Percentiles rank a stretch among this genome's conserved stretches.
Conservation (phyloP, 768 basidiomycete species). For the Mycena rosella region DNA sequence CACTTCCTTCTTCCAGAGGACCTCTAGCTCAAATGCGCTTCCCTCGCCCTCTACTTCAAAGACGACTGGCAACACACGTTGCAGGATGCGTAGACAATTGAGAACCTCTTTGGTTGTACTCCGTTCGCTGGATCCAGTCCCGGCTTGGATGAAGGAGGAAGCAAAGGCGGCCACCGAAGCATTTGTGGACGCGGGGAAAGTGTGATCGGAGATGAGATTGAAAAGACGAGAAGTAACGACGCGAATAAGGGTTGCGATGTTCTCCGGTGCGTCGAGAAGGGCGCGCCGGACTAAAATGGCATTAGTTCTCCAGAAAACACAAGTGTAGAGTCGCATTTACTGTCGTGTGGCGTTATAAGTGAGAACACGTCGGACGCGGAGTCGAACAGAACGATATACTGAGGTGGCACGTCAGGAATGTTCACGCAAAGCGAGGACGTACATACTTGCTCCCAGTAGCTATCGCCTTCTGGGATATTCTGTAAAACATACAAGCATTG, state of each 20-base stretch:
- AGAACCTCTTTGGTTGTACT: conserved; percentile 89
- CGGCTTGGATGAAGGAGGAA: conserved; percentile 75
- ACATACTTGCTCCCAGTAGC: conserved; percentile 92
- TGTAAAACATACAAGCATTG: conserved; percentile 62
- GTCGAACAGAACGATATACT: conserved; percentile 91
- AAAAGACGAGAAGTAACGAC: conserved; percentile 78
- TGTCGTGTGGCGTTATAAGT: conserved; percentile 86
- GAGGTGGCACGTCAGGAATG: conserved; percentile 11
- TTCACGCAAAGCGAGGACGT: background rate
- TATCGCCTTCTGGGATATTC: conserved; percentile 82
- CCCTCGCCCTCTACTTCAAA: conserved; percentile 84
- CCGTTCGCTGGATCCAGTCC: conserved; percentile 62
- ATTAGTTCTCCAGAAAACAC: conserved; percentile 11
- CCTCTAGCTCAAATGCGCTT: conserved; percentile 79
- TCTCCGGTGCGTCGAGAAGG: conserved; percentile 85
- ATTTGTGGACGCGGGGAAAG: conserved; percentile 73
- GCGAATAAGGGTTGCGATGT: conserved; percentile 84
- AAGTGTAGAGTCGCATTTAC: conserved; percentile 54
- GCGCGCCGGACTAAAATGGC: conserved; percentile 79
- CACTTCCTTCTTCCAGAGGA: conserved; percentile 84
- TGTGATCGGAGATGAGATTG: conserved; percentile 83
- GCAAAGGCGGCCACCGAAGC: conserved; percentile 76
- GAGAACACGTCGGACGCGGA: conserved; percentile 93
- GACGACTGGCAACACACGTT: conserved; percentile 90
- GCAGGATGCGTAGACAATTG: conserved; percentile 92